phyloP scores from a whole-genome alignment of 2,329 filamentous ascomycete genomes.

The Sporothrix pallida region DNA sequence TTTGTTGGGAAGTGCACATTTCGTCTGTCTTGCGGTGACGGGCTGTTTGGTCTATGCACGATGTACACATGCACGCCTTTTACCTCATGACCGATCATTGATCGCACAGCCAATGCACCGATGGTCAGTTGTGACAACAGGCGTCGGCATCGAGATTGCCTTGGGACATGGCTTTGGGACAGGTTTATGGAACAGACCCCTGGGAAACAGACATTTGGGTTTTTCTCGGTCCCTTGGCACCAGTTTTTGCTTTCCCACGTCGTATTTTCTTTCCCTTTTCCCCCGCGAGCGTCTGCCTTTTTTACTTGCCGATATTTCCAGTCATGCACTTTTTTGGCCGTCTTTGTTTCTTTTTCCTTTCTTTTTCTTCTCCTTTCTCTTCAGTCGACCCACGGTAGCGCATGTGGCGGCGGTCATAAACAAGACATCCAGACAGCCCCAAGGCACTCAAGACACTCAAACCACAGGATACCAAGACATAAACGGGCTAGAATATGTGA shows the following conservation, averaged over 20 bases:
- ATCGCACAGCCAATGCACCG: not conserved
- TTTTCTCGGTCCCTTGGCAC: too few relatives aligned
- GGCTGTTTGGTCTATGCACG: not conserved
- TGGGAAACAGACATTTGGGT: too few relatives aligned
- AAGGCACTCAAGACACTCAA: not conserved
- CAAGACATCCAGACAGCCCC: not conserved
- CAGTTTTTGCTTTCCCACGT: too few relatives aligned
- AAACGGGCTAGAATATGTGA: not conserved
- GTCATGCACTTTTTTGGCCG: not conserved
- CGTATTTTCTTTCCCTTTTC: not conserved
- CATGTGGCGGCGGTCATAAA: not conserved
- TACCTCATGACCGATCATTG: not conserved
- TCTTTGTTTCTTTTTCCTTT: not conserved
- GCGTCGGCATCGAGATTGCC: not conserved
- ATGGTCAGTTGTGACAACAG: not conserved
- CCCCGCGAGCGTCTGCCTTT: not conserved
- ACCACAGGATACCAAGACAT: not conserved
- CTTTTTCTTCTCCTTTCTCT: not conserved
- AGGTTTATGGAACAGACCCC: too few relatives aligned
- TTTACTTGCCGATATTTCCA: not conserved
- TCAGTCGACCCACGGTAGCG: not conserved
- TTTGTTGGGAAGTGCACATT: not conserved
- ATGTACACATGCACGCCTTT: not conserved
- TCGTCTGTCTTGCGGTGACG: too few relatives aligned
- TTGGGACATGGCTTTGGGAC: too few relatives aligned